Evolutionary conservation across 2,329 filamentous ascomycete genomes (phyloP), one percentile per base, ranked within the genome.

Genomic region (Cryphonectria naterciae): DNA sequence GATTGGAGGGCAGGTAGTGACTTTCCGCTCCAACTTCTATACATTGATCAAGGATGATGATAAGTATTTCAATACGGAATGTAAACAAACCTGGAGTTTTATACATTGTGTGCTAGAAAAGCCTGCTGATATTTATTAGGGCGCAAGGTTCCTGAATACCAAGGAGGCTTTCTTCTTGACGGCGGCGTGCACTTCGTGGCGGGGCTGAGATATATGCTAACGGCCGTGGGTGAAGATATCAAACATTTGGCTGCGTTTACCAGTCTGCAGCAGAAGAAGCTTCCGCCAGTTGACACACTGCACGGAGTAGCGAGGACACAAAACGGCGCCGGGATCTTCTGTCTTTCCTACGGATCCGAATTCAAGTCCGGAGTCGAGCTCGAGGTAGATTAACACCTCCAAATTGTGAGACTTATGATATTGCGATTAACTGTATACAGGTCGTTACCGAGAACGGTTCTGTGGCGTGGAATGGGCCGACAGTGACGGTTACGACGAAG

Each of bases 141-240:
- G 93, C 88, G 93, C 68, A 91, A 91, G 78, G 85, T 82, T 69
- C 92, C 92, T 1, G 84, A 87, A 67, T 88, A 93, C 77, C 92
- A 94, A 79, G 93, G 92, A 68, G 92, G 93, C 0, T 94, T 94
- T 77, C 79, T 94, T 68, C 86, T 95, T 2, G 92, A 95, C 76
- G 91, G 88, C 19, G 92, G 93, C 60, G 91, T 95, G 37, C 93
- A 95, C 79, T 90, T 88, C 72, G 83, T 90, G 8, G 92, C 92
- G 10, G 89, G 81, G 0, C 84, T 91, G 65, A 83, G 92, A 22
- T 78, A 87, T 43, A 77, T 95, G 58, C 81, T 94, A 2, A 82
- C 84, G 25, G 72, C 80, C 0, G 81, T 82, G 4, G 81, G 82
- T 22, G 78, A 85, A 63, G 80, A 84, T 11, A 81, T 87, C 39